A percentile compares a stretch with the other conserved stretches of the same genome.
Conservation (phyloP, 1,284 basidiomycete genomes). For the Porogramme epimiltina region DNA sequence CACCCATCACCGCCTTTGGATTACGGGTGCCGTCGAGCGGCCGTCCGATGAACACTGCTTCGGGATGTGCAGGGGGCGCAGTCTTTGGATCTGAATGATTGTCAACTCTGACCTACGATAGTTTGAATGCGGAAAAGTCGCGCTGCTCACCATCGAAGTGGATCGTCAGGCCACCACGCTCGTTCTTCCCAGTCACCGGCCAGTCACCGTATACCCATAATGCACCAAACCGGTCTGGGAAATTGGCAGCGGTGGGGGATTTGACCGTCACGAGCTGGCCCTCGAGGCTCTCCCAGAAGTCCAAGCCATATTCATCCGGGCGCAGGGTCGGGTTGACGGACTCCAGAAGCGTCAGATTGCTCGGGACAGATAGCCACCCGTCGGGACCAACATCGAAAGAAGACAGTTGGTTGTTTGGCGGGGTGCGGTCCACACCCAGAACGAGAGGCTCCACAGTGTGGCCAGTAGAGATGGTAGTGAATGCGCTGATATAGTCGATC, state of each 20-base stretch:
- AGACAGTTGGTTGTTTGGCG: constrained; percentile 53
- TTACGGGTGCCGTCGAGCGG: constrained; percentile 60
- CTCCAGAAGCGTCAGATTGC: constrained; percentile 52
- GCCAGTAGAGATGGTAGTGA: constrained; percentile 47
- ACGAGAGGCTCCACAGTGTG: constrained; percentile 49
- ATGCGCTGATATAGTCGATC: constrained; percentile 45
- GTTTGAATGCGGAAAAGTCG: too few relatives aligned
- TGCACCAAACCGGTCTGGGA: constrained; percentile 56
- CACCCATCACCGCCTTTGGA: constrained; percentile 51
- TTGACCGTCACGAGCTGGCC: constrained; percentile 61
- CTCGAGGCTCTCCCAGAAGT: constrained; percentile 68
- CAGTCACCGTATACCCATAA: constrained; percentile 64
- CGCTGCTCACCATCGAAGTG: constrained; percentile 42
- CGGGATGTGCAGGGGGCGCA: constrained; percentile 59
- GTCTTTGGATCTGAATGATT: too few relatives aligned
- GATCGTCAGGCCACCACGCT: constrained; percentile 58
- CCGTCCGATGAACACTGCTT: constrained; percentile 53
- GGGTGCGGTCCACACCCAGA: constrained; percentile 56
- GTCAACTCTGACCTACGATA: too few relatives aligned
- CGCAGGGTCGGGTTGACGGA: constrained; percentile 47
- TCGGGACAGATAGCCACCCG: constrained; percentile 57
- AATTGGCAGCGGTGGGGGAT: constrained; percentile 49
- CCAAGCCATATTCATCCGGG: constrained; percentile 55
- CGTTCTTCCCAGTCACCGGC: constrained; percentile 58
- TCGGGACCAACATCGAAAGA: constrained; percentile 53